Percentiles rank a stretch among this genome's conserved stretches.
These are phyloP conservation scores for Anacardium occidentale DNA, from an alignment of 345 rosid species.

Conservation along the genomic window DNA sequence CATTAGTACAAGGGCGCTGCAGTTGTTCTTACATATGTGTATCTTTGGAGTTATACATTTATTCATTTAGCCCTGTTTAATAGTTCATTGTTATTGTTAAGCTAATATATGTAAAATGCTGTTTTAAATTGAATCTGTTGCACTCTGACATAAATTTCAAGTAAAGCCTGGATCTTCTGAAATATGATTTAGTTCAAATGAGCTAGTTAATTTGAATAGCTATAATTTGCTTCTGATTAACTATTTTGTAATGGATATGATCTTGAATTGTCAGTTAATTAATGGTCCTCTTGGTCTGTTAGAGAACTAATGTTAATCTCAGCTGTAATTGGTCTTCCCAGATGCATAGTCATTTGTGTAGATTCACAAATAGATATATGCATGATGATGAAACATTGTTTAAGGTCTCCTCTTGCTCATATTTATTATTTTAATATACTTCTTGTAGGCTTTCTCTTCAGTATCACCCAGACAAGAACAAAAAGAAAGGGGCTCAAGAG, in stretches of 20 bases:
- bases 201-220: neutral
- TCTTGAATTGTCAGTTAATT: neutral
- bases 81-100: neutral
- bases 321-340: neutral
- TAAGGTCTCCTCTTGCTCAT: neutral
- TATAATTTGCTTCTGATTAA: neutral
- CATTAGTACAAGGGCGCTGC: too few relatives aligned
- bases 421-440: neutral
- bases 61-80: neutral
- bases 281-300: neutral
- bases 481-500: slow-evolving; percentile 74
- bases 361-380: neutral
- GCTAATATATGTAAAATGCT: neutral
- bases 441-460: slow-evolving; percentile 72
- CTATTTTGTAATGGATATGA: neutral
- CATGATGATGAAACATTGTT: neutral
- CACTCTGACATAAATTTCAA: neutral
- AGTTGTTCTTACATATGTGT: neutral
- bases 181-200: neutral
- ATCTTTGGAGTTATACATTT: neutral
- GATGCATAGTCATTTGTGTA: neutral
- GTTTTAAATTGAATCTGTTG: neutral
- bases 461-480: slow-evolving; percentile 94
- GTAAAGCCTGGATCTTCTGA: neutral
- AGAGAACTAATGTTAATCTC: neutral